Evolutionary conservation across 805 yeast genomes (phyloP).

Genomic region (Pachysolen tannophilus): DNA sequence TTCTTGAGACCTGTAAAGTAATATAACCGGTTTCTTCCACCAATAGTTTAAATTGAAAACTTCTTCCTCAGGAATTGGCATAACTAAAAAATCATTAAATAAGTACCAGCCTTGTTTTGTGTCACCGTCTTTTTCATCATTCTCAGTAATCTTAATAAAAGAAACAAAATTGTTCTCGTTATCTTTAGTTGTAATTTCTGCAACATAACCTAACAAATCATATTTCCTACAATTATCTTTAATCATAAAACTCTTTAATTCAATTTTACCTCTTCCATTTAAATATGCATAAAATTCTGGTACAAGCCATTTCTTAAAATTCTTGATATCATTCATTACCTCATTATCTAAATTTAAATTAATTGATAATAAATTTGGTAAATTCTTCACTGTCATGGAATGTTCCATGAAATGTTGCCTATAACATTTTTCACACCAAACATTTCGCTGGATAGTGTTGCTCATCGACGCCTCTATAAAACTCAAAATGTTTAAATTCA

Average conservation of each 20-base stretch:
- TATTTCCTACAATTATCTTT: conserved; percentile 30
- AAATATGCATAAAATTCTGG: conserved; percentile 48
- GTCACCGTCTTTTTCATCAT: conserved; percentile 12
- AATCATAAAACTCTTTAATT: conserved; percentile 25
- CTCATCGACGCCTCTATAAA: conserved; percentile 58
- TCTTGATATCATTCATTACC: conserved; percentile 45
- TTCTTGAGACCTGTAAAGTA: conserved; percentile 52
- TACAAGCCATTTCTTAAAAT: conserved; percentile 49
- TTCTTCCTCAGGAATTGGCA: conserved; percentile 65
- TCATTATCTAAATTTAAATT: conserved; percentile 48
- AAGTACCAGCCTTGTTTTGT: conserved; percentile 53
- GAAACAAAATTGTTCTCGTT: conserved; percentile 59
- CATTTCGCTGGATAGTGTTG: conserved; percentile 38
- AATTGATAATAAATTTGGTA: conserved; percentile 60
- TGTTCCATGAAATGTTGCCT: conserved; percentile 48
- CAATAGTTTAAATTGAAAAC: conserved; percentile 61
- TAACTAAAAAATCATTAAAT: conserved; percentile 87
- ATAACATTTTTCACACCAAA: conserved; percentile 45
- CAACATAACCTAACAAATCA: conserved; percentile 62
- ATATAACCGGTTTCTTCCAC: conserved; percentile 81
- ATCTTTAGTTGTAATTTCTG: conserved; percentile 51
- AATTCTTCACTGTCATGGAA: conserved; percentile 37
- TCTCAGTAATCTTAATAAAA: conserved; percentile 38
- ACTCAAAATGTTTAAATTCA: conserved; percentile 35
- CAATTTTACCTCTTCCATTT: conserved; percentile 26